Conservation (phyloP, 768 basidiomycete genomes). For the Cystoderma amianthinum region DNA sequence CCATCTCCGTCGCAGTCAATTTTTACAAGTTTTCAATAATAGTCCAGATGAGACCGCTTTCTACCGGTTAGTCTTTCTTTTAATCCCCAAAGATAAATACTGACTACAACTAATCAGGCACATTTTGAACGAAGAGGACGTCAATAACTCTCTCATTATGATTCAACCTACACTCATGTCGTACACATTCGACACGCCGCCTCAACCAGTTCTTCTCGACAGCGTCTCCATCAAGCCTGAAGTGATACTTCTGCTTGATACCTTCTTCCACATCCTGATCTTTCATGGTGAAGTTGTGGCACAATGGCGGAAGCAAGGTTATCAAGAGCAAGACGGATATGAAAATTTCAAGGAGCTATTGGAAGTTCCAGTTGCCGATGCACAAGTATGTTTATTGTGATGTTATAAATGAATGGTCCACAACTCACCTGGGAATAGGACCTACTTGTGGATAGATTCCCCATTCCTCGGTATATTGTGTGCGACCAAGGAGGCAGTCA, state of each 20-base stretch:
- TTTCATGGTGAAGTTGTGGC: conserved; percentile 98
- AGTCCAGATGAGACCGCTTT: conserved; percentile 99
- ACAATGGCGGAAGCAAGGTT: conserved; percentile 96
- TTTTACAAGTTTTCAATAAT: conserved; percentile 99
- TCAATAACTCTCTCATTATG: conserved; percentile 99
- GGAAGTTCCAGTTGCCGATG: conserved; percentile 80
- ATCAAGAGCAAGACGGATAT: conserved; percentile 98
- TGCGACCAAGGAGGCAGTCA: conserved; percentile 97
- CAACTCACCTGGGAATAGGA: conserved; percentile 46
- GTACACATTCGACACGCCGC: conserved; percentile 86
- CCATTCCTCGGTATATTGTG: conserved; percentile 96
- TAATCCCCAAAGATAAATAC: not conserved
- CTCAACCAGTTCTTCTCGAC: conserved; percentile 94
- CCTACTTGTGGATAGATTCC: conserved; percentile 90
- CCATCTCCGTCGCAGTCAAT: conserved; percentile 94
- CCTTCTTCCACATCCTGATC: conserved; percentile 99
- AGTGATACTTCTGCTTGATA: conserved; percentile 93
- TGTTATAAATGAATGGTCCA: not conserved
- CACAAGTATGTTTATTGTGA: conserved; percentile 48
- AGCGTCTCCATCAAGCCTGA: conserved; percentile 97
- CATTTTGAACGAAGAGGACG: conserved; percentile 93
- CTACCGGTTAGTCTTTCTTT: conserved; percentile 62
- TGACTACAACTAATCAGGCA: conserved; percentile 52
- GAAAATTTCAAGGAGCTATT: conserved; percentile 97
- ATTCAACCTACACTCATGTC: conserved; percentile 99